These are phyloP conservation scores for Entamoeba dispar DNA, from an alignment of 208 protist genomes.

Conservation along the genomic window DNA sequence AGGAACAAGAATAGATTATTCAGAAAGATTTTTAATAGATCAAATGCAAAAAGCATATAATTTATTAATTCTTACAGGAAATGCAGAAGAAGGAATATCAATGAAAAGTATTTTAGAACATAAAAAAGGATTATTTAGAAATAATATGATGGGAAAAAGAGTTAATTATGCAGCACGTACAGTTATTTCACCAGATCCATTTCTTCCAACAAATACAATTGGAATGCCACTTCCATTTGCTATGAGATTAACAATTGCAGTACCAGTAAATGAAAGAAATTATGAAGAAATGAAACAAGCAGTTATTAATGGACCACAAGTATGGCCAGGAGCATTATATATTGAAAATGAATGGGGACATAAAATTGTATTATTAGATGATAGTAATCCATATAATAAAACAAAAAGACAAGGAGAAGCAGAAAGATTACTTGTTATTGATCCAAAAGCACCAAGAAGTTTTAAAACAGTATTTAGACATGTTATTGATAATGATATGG, in stretches of 20 bases:
- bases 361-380: conserved; percentile 29
- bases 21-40: neutral
- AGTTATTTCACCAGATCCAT: conserved; percentile 95
- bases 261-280: conserved; percentile 61
- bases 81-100: neutral
- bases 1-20: neutral
- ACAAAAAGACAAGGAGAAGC: conserved; percentile 37
- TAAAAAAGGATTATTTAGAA: conserved; percentile 96
- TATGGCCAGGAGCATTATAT: conserved; percentile 87
- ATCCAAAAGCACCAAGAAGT: neutral
- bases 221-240: conserved; percentile 64
- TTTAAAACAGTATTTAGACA: conserved; percentile 68
- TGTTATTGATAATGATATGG: conserved; percentile 73
- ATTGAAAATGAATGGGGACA: conserved; percentile 54
- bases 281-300: conserved; percentile 57
- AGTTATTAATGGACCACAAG: conserved; percentile 79
- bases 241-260: conserved; percentile 72
- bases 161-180: conserved; percentile 73
- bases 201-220: conserved; percentile 80
- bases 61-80: neutral
- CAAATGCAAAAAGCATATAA: conserved; percentile 7
- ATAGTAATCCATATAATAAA: neutral
- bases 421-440: conserved; percentile 20
- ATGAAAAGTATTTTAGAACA: conserved; percentile 74
- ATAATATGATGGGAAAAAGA: conserved; percentile 99